Evolutionary conservation across 2,329 filamentous ascomycete genomes (phyloP).

Genomic region (Diaporthe capsici): DNA sequence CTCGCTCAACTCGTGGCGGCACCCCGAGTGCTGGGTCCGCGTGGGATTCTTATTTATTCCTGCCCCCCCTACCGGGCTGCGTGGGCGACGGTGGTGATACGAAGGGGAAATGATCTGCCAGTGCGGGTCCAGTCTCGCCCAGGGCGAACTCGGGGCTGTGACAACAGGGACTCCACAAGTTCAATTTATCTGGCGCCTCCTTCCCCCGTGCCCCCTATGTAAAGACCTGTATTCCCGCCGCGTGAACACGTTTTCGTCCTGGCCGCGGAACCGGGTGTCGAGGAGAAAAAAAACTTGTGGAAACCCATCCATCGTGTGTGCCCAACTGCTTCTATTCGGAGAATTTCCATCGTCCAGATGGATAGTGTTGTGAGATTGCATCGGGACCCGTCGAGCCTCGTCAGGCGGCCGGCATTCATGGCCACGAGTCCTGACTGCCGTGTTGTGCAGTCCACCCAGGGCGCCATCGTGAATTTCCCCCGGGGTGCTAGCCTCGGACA

Average conservation of each 20-base stretch:
- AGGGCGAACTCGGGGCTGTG: conserved; percentile 15
- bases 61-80: conserved; percentile 2
- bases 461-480: conserved; percentile 17
- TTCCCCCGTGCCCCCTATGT: conserved; percentile 1
- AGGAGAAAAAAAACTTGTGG: neutral
- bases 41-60: conserved; percentile 33
- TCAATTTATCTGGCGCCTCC: conserved; percentile 36
- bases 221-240: neutral
- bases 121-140: conserved; percentile 23
- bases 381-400: conserved; percentile 15
- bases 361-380: neutral
- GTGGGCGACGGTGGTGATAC: neutral
- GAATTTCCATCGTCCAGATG: conserved; percentile 28
- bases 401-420: conserved; percentile 14
- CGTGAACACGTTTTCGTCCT: neutral
- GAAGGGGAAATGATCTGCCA: conserved; percentile 32
- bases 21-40: conserved; percentile 23
- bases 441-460: conserved; percentile 1
- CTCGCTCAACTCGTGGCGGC: conserved; percentile 7
- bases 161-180: conserved; percentile 27
- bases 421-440: neutral
- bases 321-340: conserved; percentile 26
- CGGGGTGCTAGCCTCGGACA: conserved; percentile 12
- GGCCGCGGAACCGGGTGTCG: conserved; percentile 28
- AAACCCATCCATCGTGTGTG: conserved; percentile 11